These are phyloP conservation scores for Alnus rubra DNA, from an alignment of 306 rosid species.

Conservation along the genomic window DNA sequence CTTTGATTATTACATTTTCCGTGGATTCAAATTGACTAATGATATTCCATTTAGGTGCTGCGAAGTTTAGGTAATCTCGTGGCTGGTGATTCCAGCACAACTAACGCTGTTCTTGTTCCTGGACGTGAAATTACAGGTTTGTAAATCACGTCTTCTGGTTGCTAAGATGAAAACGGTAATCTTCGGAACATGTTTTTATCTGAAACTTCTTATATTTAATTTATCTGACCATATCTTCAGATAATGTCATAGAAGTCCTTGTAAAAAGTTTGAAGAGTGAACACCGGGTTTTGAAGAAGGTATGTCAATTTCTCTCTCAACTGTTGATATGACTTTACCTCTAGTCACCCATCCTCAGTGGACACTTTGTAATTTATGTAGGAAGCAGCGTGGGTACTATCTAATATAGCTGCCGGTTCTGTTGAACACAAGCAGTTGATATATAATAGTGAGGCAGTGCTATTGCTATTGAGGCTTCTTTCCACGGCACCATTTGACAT, in stretches of 20 bases:
- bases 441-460: conserved; percentile 63
- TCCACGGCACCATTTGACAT: conserved; percentile 81
- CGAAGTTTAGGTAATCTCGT: conserved; percentile 91
- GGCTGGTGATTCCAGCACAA: conserved; percentile 78
- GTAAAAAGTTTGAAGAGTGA: conserved; percentile 82
- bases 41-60: conserved; percentile 59
- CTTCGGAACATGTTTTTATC: conserved; percentile 7
- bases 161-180: conserved; percentile 15
- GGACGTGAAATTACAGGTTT: conserved; percentile 80
- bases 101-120: conserved; percentile 54
- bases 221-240: conserved; percentile 49
- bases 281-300: conserved; percentile 92
- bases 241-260: conserved; percentile 58
- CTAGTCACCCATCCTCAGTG: conserved; percentile 20
- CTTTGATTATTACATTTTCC: conserved; percentile 18
- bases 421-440: conserved; percentile 80
- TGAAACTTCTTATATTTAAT: conserved; percentile 5
- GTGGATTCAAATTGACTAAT: conserved; percentile 32
- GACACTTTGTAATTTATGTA: conserved; percentile 32
- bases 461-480: conserved; percentile 66
- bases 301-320: conserved; percentile 27
- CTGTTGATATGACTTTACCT: conserved; percentile 14
- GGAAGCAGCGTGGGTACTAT: conserved; percentile 97
- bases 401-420: conserved; percentile 88
- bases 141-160: conserved; percentile 38